Evolutionary conservation across 2,329 filamentous ascomycete genomes (phyloP), one percentile per base, ranked within the genome.

Genomic region (Aureobasidium sp.): DNA sequence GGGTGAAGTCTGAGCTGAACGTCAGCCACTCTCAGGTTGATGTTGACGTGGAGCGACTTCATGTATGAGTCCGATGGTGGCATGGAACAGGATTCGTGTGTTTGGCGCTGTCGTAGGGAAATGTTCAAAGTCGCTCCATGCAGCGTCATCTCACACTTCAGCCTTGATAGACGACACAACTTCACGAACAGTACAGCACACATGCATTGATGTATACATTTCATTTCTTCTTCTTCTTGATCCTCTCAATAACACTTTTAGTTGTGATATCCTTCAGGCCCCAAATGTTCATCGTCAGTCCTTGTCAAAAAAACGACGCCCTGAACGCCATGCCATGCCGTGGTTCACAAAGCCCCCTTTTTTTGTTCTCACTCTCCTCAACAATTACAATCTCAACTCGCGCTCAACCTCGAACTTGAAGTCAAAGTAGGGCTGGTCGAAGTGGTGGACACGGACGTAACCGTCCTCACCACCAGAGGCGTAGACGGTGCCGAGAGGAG

Each of bases 321-420:
- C 34, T 61, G 41, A 34, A 64, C 63, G 62, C 50, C 48, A 57
- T 43, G 50, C 63, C 63, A 64, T 62, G 51, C 47, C 57, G 50
- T 68, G 69, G 78, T 70, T 37, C 32, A 52, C 32, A 52, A 52
- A 37, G 50, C 29, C 47, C 47, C 44, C 44, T 27, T 27, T 37
- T 15, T 37, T 37, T 13, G 20, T 20, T 37, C 5, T 34, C 32
- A 34, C 32, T 13, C 34, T 37, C 32, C 4, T 15, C 15, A 10
- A 13, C 36, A 37, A 43, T 60, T 59, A 69, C 47, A 67, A 63
- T 53, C 67, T 59, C 53, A 66, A 76, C 81, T 97, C 92, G 77
- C 92, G 84, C 86, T 99, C 94, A 65, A 97, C 94, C 83, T 99
- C 94, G 77, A 96, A 99, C 82, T 89, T 85, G 81, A 99, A 99